Evolutionary conservation across 306 rosid species (phyloP), one percentile per base, ranked within the genome.

Genomic region (Rosa chinensis): DNA sequence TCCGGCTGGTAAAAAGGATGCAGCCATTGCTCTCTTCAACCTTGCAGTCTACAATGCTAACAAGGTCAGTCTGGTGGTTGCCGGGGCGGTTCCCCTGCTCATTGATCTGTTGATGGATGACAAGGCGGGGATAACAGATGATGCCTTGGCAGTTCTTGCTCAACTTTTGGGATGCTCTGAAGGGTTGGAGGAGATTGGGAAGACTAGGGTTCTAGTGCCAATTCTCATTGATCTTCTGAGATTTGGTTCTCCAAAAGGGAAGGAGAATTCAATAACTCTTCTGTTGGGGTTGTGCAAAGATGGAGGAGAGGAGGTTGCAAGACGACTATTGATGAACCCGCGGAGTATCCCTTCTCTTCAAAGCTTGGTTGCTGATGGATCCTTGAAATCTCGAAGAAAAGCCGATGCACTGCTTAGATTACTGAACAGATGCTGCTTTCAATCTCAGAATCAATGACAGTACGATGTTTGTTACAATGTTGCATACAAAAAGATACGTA

Each of bases 191-290:
- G 93, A 92, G 84, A 92, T 92, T 62, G 90, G 86, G 77, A 91
- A 89, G 74, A 87, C 89, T 75, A 89, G 84, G 77, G 82, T 74
- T 39, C 78, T 95, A 80, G 86, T 95, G 74, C 90, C 94, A 52
- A 82, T 92, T 80, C 97, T 95, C 13, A 83, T 90, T 78, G 99
- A 92, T 84, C 92, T 92, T 82, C n/a, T 95, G 68, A 89, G 98
- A 84, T 90, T 89, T 88, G 99, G 99, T 3, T 95, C 99, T 52
- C 84, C 86, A 4, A 92, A 92, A 77, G 99, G 97, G 84, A 92
- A 91, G 84, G 99, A 95, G 68, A 90, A 90, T 53, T 84, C 99
- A 0, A 83, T 92, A 63, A 91, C 96, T 0, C 89, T 95, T 73
- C 52, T 95, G 8, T 70, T 95, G 76, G 98, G 99, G 45, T 70